Conservation (phyloP, 192 early-diverging fungal genomes). For the Backusella sp. region DNA sequence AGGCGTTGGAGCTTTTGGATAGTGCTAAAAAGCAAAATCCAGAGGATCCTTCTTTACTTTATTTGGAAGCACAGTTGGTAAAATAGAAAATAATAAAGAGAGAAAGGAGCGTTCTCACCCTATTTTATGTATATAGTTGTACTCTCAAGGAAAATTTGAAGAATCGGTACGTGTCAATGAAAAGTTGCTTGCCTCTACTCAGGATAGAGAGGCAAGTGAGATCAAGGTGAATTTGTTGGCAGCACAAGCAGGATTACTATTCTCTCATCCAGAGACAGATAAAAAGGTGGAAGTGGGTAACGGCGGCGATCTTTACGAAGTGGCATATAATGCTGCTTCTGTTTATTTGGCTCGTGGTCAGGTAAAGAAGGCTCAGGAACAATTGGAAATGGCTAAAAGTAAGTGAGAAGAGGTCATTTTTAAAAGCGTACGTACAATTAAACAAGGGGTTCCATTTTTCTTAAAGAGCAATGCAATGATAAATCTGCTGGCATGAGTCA, state of each 20-base stretch:
- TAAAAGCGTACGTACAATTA: not conserved
- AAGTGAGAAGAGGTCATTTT: not conserved
- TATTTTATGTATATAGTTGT: constrained; percentile 14
- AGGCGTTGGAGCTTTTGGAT: constrained; percentile 43
- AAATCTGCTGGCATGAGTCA: constrained; percentile 34
- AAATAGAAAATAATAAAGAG: constrained; percentile 13
- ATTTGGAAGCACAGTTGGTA: constrained; percentile 72
- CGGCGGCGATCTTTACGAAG: constrained; percentile 49
- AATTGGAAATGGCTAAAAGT: constrained; percentile 59
- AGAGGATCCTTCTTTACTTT: constrained; percentile 40
- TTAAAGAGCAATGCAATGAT: constrained; percentile 20
- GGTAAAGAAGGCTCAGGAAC: constrained; percentile 46
- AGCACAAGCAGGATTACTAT: constrained; percentile 17
- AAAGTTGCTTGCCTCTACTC: not conserved
- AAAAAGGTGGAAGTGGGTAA: constrained; percentile 25
- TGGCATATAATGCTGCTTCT: constrained; percentile 68
- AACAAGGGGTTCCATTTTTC: not conserved
- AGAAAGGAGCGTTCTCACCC: not conserved
- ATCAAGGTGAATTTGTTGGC: constrained; percentile 28
- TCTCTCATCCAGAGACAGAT: not conserved
- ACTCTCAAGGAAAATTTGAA: constrained; percentile 23
- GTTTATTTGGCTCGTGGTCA: constrained; percentile 52
- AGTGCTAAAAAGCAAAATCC: constrained; percentile 22
- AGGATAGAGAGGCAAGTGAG: constrained; percentile 15
- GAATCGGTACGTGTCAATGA: constrained; percentile 14